These are phyloP conservation scores for Hypocrella siamensis DNA, from an alignment of 2,329 filamentous ascomycete genomes.

Conservation along the genomic window DNA sequence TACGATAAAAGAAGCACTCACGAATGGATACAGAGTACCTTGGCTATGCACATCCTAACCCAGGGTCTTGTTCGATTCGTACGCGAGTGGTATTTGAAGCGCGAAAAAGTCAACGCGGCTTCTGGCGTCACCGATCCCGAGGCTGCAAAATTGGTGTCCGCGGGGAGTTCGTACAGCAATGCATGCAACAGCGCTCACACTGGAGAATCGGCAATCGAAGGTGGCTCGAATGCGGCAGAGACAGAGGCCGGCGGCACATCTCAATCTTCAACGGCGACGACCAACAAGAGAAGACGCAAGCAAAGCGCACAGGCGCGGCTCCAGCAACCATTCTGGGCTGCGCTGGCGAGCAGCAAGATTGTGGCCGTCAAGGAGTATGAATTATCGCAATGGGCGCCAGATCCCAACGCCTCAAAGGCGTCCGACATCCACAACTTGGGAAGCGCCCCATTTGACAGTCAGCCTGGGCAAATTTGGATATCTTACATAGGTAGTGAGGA, in stretches of 20 bases:
- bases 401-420: slow-evolving; percentile 58
- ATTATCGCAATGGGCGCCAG: slow-evolving; percentile 60
- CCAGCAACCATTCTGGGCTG: slow-evolving; percentile 86
- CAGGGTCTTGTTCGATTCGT: slow-evolving; percentile 59
- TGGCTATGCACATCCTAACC: slow-evolving; percentile 61
- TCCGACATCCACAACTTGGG: slow-evolving; percentile 65
- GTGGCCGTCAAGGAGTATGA: slow-evolving; percentile 87
- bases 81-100: slow-evolving; percentile 49
- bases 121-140: slow-evolving; percentile 44
- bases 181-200: slow-evolving; percentile 7
- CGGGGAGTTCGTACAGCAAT: slow-evolving; percentile 7
- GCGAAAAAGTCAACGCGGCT: slow-evolving; percentile 38
- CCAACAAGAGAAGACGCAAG: slow-evolving; percentile 70
- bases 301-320: slow-evolving; percentile 83
- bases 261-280: slow-evolving; percentile 16
- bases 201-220: slow-evolving; percentile 5
- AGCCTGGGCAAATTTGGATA: slow-evolving; percentile 65
- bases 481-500: slow-evolving; percentile 66
- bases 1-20: slow-evolving; percentile 46
- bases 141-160: slow-evolving; percentile 34
- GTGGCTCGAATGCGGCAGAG: slow-evolving; percentile 36
- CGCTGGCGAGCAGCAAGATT: slow-evolving; percentile 89
- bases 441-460: slow-evolving; percentile 55
- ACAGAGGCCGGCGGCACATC: slow-evolving; percentile 32
- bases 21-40: slow-evolving; percentile 50